Base-by-base conservation (phyloP, 2,329 filamentous ascomycete species). In the Chaetomium globosum region DNA sequence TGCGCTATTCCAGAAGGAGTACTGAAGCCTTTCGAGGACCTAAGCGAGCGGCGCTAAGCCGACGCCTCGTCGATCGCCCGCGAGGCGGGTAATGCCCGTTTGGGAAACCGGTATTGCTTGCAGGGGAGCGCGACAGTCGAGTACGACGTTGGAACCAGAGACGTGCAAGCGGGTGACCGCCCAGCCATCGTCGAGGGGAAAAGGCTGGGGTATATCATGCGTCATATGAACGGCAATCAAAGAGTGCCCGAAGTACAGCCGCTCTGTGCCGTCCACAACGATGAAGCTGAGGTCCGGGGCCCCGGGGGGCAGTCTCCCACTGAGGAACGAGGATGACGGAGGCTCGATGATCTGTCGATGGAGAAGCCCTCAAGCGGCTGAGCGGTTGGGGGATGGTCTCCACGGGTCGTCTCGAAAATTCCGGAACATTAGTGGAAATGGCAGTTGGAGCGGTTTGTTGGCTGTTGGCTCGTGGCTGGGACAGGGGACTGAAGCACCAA, bases 201-300 rank as follows among this genome's bases (percentile, higher is more conserved):
- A 53, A 51, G 10, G 9, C 30, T 55, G 58, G 48, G 46, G 56
- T 57, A 71, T 72, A 72, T 46, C 64, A 61, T 59, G 53, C 61
- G 58, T 67, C 67, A 67, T 75, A 74, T 73, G 71, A 68, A 65
- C 63, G 64, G 71, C 69, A 73, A 74, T 72, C 71, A 74, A 71
- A 74, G 70, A 75, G 69, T 61, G 67, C 66, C 74, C 74, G 74
- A 75, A 65, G 69, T 74, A 74, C 69, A 71, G 73, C 74, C 73
- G 74, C 68, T 70, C 57, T 65, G 68, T 55, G 62, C 66, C 67
- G 68, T 63, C 62, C 62, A 65, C 48, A 30, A 64, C 53, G 16
- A 19, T 19, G 8, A 49, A 10, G n/a, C 13, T 16, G 48, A 60
- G 46, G 2, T 26, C 26, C 4, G 26, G 26, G 26, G 26, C 26